Evolutionary conservation across 2,329 filamentous ascomycete species (phyloP).

Genomic region (Metarhizium robertsii): DNA sequence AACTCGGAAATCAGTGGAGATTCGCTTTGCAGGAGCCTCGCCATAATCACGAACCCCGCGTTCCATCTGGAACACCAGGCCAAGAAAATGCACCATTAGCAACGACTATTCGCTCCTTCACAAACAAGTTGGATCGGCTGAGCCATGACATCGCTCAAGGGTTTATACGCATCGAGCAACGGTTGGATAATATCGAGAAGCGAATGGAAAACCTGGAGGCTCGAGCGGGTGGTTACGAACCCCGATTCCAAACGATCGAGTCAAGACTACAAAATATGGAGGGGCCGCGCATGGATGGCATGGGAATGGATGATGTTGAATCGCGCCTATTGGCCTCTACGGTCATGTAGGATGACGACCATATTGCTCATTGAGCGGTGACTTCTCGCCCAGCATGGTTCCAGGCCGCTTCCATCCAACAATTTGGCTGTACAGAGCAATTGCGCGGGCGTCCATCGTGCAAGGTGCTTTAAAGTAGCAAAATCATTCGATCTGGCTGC

Average conservation of each 20-base stretch:
- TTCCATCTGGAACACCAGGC: conserved; percentile 42
- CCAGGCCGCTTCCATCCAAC: neutral
- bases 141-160: conserved; percentile 46
- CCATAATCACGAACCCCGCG: conserved; percentile 52
- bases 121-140: conserved; percentile 50
- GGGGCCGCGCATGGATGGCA: conserved; percentile 31
- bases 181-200: conserved; percentile 43
- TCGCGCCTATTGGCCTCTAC: conserved; percentile 32
- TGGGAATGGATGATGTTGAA: conserved; percentile 37
- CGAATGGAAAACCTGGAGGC: conserved; percentile 45
- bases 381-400: neutral
- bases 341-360: conserved; percentile 28
- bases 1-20: conserved; percentile 54
- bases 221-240: conserved; percentile 31
- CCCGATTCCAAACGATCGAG: conserved; percentile 35
- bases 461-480: neutral
- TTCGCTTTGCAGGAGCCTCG: conserved; percentile 51
- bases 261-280: conserved; percentile 32
- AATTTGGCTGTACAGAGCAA: neutral
- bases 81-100: conserved; percentile 49
- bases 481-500: neutral
- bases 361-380: neutral
- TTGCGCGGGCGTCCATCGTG: neutral
- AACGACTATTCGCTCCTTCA: conserved; percentile 47
- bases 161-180: conserved; percentile 39